phyloP scores from a whole-genome alignment of 1,284 basidiomycete genomes.

The Trametes sp. region DNA sequence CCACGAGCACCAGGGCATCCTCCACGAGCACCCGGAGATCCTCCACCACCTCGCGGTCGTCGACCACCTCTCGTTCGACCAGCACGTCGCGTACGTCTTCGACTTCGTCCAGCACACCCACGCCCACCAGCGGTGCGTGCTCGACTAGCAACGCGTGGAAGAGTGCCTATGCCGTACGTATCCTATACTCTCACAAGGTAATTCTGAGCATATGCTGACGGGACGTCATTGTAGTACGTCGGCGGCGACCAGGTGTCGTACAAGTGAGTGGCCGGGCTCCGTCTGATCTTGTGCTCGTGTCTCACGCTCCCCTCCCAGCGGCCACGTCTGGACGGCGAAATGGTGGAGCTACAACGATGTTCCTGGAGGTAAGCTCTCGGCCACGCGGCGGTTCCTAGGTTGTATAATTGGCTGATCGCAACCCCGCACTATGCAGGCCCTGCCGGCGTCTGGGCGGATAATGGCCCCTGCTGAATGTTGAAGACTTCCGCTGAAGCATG shows the following conservation, averaged over 20 bases:
- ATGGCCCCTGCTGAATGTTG: conserved; percentile 45
- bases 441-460: conserved; percentile 49
- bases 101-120: not conserved
- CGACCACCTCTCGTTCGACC: not conserved
- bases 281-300: not conserved
- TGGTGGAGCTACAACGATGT: conserved; percentile 60
- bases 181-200: not conserved
- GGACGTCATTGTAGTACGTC: conserved; percentile 48
- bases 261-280: conserved; percentile 17
- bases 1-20: not conserved
- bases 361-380: conserved; percentile 49
- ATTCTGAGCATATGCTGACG: not conserved
- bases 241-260: conserved; percentile 54
- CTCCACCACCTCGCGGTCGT: not conserved
- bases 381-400: not conserved
- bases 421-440: conserved; percentile 29
- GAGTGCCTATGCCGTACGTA: conserved; percentile 50
- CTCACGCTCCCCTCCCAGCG: conserved; percentile 29
- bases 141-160: conserved; percentile 54
- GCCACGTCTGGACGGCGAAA: conserved; percentile 62
- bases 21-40: not conserved
- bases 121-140: conserved; percentile 47
- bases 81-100: conserved; percentile 1
- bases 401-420: not conserved
- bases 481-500: not conserved